phyloP scores from a whole-genome alignment of 257 asterid genomes.

The Nicotiana tomentosiformis region DNA sequence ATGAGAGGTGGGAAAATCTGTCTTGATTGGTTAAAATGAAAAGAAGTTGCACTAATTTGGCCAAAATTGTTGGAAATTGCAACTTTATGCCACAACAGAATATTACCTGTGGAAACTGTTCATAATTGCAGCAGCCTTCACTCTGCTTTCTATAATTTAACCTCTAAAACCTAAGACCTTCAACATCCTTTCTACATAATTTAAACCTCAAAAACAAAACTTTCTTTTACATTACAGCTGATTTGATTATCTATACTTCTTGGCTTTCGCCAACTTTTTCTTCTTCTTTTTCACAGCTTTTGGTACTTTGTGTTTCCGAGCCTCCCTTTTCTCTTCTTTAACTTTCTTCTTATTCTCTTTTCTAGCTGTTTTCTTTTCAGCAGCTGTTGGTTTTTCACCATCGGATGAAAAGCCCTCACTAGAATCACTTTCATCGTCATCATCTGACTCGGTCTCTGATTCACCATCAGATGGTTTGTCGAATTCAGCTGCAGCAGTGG shows the following conservation, averaged over 20 bases:
- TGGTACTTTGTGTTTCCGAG: conserved; percentile 71
- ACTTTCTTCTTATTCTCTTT: conserved; percentile 94
- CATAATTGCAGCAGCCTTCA: not conserved
- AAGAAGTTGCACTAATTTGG: not conserved
- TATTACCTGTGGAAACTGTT: not conserved
- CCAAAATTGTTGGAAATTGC: not conserved
- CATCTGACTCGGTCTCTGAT: conserved; percentile 35
- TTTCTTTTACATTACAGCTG: not conserved
- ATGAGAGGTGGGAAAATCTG: not conserved
- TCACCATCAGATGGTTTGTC: conserved; percentile 16
- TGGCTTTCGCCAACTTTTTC: conserved; percentile 86
- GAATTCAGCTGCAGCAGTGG: not conserved
- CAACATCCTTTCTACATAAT: not conserved
- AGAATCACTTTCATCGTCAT: conserved; percentile 37
- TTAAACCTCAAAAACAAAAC: not conserved
- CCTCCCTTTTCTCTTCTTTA: conserved; percentile 86
- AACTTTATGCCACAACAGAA: not conserved
- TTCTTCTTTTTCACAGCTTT: conserved; percentile 83
- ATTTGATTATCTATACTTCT: conserved; percentile 48
- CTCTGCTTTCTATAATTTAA: not conserved
- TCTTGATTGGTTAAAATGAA: not conserved
- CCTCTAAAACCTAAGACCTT: not conserved
- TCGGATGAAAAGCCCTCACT: conserved; percentile 39
- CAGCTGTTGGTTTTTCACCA: conserved; percentile 31
- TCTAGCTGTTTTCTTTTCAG: conserved; percentile 65